Base-by-base conservation (phyloP, 2,329 filamentous ascomycete genomes). In the Sclerotinia spermophila region DNA sequence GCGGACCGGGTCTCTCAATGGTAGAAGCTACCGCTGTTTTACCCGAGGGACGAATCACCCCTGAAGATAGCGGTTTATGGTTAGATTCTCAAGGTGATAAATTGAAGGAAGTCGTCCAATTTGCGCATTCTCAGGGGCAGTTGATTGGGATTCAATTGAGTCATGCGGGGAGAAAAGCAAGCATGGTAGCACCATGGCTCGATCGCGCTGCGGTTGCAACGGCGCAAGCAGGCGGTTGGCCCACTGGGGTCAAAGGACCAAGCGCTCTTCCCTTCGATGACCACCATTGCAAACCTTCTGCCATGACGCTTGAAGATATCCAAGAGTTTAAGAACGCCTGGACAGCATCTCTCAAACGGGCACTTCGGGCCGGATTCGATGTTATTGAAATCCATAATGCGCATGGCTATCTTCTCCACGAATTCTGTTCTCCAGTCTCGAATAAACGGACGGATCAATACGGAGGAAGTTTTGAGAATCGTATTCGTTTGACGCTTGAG, bases 41-140 rank as follows among this genome's bases (percentile, higher is more conserved):
- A 15, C 82, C 92, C 8, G 89, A 94, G 75, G 94, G 94, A 40
- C 87, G 94, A 69, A 97, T 97, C 82, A 91, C 92, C 0, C 93
- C 93, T 1, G 85, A 94, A 79, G 92, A 95, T 79, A 82, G 83
- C 19, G 93, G 94, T 0, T 82, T 97, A 11, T 97, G 94, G 94
- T 85, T 91, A 73, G 94, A 97, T 79, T 88, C 86, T 45, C 94
- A 97, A 80, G 90, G 94, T 72, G 89, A 86, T 3, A 72, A 72
- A 24, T 82, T 96, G 71, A 86, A 85, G 78, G 86, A 87, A 71
- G 86, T 95, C 60, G 87, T 90, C 48, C 92, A 96, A 72, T 96
- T 94, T 73, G 87, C 91, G 3, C 93, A 96, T 82, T 88, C 86
- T 38, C 94, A 97, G 81, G 86, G 85, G 78, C 89, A 93, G 77